A percentile compares a stretch with the other conserved stretches of the same genome.
phyloP scores from a whole-genome alignment of 345 rosid species.

The Capsella bursapastoris region DNA sequence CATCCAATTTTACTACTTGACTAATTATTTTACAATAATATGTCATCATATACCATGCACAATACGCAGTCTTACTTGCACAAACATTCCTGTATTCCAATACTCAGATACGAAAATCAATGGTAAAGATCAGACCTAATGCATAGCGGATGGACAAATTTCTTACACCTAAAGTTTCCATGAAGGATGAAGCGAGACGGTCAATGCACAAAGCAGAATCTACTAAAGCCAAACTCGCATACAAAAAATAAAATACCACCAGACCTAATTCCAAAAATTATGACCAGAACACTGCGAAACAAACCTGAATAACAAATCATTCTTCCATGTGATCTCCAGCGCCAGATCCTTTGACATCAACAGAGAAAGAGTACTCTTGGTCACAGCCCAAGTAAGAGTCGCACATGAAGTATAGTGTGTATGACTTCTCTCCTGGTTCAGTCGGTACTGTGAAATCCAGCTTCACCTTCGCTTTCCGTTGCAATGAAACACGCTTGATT shows the following conservation, averaged over 20 bases:
- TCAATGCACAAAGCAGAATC: constrained; percentile 1
- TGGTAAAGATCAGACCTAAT: background rate
- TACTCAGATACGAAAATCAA: background rate
- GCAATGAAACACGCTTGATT: constrained; percentile 86
- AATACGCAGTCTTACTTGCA: background rate
- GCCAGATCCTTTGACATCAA: constrained; percentile 58
- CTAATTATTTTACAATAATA: background rate
- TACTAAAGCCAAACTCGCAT: background rate
- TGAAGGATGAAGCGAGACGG: background rate
- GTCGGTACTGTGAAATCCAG: constrained; percentile 76
- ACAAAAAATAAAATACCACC: background rate
- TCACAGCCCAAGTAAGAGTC: constrained; percentile 92
- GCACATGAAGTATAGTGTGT: constrained; percentile 80
- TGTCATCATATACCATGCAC: background rate
- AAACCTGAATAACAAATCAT: constrained; percentile 31
- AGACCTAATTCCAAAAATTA: background rate
- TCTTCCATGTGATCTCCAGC: constrained; percentile 47
- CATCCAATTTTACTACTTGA: background rate
- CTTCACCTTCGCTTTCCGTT: constrained; percentile 74
- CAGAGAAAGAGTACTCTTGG: constrained; percentile 72
- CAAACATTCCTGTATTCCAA: background rate
- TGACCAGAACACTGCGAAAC: background rate
- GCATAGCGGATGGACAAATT: background rate
- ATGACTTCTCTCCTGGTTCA: constrained; percentile 66
- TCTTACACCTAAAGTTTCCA: background rate